Evolutionary conservation across 1,284 basidiomycete species (phyloP).

Genomic region (Trametes hirsuta): DNA sequence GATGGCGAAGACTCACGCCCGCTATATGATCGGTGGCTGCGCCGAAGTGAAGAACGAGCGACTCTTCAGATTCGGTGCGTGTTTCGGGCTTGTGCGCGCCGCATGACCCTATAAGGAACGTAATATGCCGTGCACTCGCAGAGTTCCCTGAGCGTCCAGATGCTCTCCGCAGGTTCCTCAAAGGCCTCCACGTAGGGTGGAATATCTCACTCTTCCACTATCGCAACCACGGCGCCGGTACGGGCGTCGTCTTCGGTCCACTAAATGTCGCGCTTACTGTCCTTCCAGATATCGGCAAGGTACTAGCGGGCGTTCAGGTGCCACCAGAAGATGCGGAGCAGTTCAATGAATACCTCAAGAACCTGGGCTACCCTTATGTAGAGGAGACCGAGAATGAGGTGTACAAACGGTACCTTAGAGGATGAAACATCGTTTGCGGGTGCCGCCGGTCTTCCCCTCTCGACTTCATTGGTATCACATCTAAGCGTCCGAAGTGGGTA

Average conservation of each 20-base stretch:
- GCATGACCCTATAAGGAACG: background rate
- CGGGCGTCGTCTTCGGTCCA: constrained; percentile 32
- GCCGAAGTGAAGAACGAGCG: constrained; percentile 82
- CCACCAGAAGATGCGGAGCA: constrained; percentile 64
- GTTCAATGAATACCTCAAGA: constrained; percentile 78
- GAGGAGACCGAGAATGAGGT: constrained; percentile 94
- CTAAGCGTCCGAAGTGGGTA: background rate
- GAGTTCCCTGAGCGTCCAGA: constrained; percentile 97
- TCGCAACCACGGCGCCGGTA: constrained; percentile 94
- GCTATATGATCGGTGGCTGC: constrained; percentile 93
- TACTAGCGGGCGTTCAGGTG: constrained; percentile 94
- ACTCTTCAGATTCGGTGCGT: constrained; percentile 90
- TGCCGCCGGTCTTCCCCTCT: background rate
- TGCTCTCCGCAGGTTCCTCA: constrained; percentile 88
- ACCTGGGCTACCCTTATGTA: constrained; percentile 85
- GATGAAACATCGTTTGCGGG: constrained; percentile 21
- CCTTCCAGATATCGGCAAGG: constrained; percentile 81
- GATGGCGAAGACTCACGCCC: constrained; percentile 91
- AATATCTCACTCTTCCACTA: constrained; percentile 98
- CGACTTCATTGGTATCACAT: background rate
- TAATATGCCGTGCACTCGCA: constrained; percentile 35
- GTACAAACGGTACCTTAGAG: constrained; percentile 75
- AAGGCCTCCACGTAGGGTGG: constrained; percentile 84
- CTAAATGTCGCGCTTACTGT: constrained; percentile 4
- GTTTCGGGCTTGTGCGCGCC: background rate